These are phyloP conservation scores for Penicillium bovifimosum DNA, from an alignment of 495 filamentous ascomycete species.

Conservation along the genomic window DNA sequence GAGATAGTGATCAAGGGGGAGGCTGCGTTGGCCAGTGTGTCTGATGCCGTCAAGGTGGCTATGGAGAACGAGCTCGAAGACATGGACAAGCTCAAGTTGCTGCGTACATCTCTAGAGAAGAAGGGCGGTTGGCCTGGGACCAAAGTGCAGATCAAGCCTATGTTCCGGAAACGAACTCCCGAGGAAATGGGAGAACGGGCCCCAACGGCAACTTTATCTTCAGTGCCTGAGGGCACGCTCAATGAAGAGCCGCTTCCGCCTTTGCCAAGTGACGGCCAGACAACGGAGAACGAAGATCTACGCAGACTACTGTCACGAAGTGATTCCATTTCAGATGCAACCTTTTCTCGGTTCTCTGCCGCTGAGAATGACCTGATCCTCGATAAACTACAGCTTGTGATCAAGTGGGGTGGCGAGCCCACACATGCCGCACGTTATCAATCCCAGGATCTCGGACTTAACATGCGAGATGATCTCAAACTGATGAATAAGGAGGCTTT, in stretches of 20 bases:
- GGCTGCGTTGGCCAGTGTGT: slow-evolving; percentile 81
- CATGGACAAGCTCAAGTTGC: slow-evolving; percentile 70
- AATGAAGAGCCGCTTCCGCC: slow-evolving; percentile 23
- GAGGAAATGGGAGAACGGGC: slow-evolving; percentile 43
- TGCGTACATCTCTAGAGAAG: slow-evolving; percentile 80
- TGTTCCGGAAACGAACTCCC: slow-evolving; percentile 80
- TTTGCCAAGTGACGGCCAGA: slow-evolving; percentile 8
- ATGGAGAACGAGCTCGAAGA: slow-evolving; percentile 77
- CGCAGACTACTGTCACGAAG: slow-evolving; percentile 52
- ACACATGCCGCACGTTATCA: slow-evolving; percentile 97
- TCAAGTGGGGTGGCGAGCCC: slow-evolving; percentile 98
- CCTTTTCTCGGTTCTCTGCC: slow-evolving; percentile 82
- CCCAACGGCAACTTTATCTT: not conserved
- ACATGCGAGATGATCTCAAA: slow-evolving; percentile 90
- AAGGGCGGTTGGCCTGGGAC: slow-evolving; percentile 93
- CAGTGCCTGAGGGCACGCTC: not conserved
- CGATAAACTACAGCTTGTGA: slow-evolving; percentile 94
- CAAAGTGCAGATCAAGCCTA: slow-evolving; percentile 98
- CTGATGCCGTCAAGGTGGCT: slow-evolving; percentile 74
- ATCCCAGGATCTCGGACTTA: slow-evolving; percentile 85
- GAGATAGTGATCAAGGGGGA: slow-evolving; percentile 93
- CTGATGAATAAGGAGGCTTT: slow-evolving; percentile 89
- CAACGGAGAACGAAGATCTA: slow-evolving; percentile 23
- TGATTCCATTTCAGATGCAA: slow-evolving; percentile 80
- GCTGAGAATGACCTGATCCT: slow-evolving; percentile 83